Base-by-base conservation (phyloP, 345 rosid genomes). In the Hypericum perforatum region DNA sequence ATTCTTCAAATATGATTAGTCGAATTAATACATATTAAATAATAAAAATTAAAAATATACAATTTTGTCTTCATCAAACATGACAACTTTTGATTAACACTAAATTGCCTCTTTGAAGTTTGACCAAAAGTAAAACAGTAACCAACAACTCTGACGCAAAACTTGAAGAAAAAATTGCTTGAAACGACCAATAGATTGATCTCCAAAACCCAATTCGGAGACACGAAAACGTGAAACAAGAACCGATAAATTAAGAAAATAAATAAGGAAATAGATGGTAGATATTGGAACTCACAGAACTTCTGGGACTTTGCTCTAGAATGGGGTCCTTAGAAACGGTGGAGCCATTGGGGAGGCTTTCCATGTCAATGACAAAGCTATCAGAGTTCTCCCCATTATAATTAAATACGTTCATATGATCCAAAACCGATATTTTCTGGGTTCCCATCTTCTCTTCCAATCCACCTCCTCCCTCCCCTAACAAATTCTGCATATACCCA, bases 321-420 rank as follows among this genome's bases (percentile, higher is more conserved):
- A 4, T 22, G 32, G 32, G 43, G 37, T 82, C 94, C 62, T 73
- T 81, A 41, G 58, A 22, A 22, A 22, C 32, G 32, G 32, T 52
- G 46, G 49, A 44, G 36, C 62, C 76, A 58, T 50, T 62, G 45
- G 80, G 55, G 71, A 84, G 73, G 63, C 68, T 72, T 45, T 82
- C 94, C 69, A 84, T 75, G 67, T 84, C 84, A 43, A 87, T 82
- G 16, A 82, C 85, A 57, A 82, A 84, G 68, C 71, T 73, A 44
- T 78, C 87, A 39, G 89, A 64, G 43, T 74, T 77, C 59, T 73
- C 79, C 7, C 63, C 7, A 7, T 56, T 54, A 57, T 62, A 75
- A 32, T 76, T 77, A 53, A 74, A 66, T 22, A 82, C 86, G 62
- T 66, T 78, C 56, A 71, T 46, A 6, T 76, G 80, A 73, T 76